Conservation (phyloP, 495 filamentous ascomycete species). For the Collariella sp. region DNA sequence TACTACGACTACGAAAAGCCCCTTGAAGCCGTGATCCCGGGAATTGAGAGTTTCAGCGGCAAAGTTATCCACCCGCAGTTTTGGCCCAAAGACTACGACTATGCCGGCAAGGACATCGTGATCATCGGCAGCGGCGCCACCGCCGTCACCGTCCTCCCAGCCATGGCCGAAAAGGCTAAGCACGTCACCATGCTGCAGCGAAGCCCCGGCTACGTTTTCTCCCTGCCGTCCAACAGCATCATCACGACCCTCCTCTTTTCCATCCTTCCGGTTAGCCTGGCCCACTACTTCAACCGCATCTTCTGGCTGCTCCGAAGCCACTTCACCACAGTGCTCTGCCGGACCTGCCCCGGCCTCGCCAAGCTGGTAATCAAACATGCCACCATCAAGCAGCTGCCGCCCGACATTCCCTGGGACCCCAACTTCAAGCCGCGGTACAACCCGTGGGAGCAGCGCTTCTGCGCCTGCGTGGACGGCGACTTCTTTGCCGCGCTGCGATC, state of each 20-base stretch:
- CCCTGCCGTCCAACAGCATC: constrained; percentile 3
- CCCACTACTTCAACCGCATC: constrained; percentile 5
- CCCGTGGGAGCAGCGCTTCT: constrained; percentile 7
- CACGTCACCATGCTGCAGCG: constrained; percentile 6
- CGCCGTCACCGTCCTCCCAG: constrained; percentile 4
- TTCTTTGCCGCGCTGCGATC: constrained; percentile 6
- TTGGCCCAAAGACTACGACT: constrained; percentile 10
- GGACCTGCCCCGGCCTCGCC: background rate
- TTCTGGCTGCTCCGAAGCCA: constrained; percentile 1
- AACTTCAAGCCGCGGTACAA: constrained; percentile 7
- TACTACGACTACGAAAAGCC: constrained; percentile 9
- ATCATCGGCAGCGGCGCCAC: constrained; percentile 10
- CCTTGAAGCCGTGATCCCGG: background rate
- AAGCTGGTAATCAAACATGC: background rate
- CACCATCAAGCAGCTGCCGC: constrained; percentile 3
- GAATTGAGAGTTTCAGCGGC: background rate
- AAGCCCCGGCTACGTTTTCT: constrained; percentile 3
- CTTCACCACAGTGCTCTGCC: constrained; percentile 1
- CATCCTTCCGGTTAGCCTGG: background rate
- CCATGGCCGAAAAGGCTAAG: constrained; percentile 1
- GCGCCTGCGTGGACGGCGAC: constrained; percentile 7
- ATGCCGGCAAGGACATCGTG: background rate
- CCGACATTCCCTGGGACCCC: constrained; percentile 2
- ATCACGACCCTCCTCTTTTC: constrained; percentile 3
- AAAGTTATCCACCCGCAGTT: constrained; percentile 4